Percentiles rank a stretch among this genome's conserved stretches.
These are phyloP conservation scores for Emmonsia crescens DNA, from an alignment of 2,329 filamentous ascomycete species.

Conservation along the genomic window DNA sequence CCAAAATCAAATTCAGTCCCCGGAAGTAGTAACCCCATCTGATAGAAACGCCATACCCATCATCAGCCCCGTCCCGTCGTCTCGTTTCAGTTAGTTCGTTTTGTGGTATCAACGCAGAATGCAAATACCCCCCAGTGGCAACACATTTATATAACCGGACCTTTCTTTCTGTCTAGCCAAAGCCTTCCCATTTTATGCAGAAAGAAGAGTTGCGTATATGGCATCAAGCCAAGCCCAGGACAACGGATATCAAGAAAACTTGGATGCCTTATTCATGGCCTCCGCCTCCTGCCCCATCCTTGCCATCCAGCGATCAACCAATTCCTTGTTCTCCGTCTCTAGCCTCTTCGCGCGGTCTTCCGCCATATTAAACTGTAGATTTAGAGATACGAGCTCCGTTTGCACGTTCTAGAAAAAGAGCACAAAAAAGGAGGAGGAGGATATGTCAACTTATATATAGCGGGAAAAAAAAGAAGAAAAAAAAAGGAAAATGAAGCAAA, in stretches of 20 bases:
- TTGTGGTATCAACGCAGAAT: not conserved
- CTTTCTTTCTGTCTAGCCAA: too few species aligned
- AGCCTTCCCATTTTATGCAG: not conserved
- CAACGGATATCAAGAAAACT: slow-evolving; percentile 28
- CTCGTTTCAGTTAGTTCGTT: not conserved
- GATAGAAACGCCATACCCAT: not conserved
- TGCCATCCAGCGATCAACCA: slow-evolving; percentile 86
- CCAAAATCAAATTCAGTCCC: not conserved
- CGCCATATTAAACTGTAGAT: slow-evolving; percentile 76
- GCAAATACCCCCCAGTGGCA: not conserved
- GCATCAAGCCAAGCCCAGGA: not conserved
- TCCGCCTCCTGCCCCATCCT: slow-evolving; percentile 78
- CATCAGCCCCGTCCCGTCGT: not conserved
- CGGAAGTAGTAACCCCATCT: not conserved
- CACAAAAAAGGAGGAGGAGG: not conserved
- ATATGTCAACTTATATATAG: not conserved
- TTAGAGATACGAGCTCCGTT: slow-evolving; percentile 81
- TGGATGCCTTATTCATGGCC: slow-evolving; percentile 60
- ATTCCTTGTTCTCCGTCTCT: slow-evolving; percentile 72
- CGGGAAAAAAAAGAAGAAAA: slow-evolving; percentile 5
- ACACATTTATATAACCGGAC: not conserved
- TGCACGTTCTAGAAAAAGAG: slow-evolving; percentile 55
- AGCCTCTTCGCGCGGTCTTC: slow-evolving; percentile 65
- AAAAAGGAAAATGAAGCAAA: not conserved
- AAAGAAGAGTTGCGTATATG: not conserved